Percentiles rank a stretch among this genome's conserved stretches.
phyloP scores from a whole-genome alignment of 2,329 filamentous ascomycete species.

The Cladosporium oxysporum region DNA sequence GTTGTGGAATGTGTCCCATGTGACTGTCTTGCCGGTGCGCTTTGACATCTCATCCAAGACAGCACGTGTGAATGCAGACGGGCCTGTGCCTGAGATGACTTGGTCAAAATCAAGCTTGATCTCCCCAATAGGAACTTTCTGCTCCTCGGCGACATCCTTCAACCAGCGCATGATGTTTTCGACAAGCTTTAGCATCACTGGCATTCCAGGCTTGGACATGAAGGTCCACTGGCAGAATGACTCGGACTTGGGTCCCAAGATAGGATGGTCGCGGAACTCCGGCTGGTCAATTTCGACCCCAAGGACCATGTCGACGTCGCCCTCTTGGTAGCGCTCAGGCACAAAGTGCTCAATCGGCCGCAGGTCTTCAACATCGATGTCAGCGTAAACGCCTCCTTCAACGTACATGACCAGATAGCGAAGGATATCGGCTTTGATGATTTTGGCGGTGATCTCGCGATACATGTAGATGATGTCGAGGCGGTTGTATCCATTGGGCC shows the following conservation, averaged over 20 bases:
- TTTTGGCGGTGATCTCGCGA: constrained; percentile 60
- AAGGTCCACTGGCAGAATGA: constrained; percentile 79
- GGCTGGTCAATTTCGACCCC: constrained; percentile 72
- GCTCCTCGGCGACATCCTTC: constrained; percentile 58
- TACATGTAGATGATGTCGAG: constrained; percentile 67
- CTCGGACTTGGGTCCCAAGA: constrained; percentile 66
- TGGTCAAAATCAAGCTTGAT: constrained; percentile 71
- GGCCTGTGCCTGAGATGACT: constrained; percentile 71
- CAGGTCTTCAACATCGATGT: constrained; percentile 61
- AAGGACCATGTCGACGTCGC: constrained; percentile 70
- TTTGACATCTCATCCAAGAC: constrained; percentile 65
- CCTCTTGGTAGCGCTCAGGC: constrained; percentile 62
- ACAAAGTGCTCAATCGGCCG: constrained; percentile 59
- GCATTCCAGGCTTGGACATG: constrained; percentile 66
- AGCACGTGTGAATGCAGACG: constrained; percentile 68
- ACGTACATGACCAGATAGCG: constrained; percentile 69
- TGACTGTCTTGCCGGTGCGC: constrained; percentile 49
- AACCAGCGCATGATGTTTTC: constrained; percentile 70
- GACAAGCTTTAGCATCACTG: constrained; percentile 68
- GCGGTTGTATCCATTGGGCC: constrained; percentile 64
- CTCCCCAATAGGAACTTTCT: constrained; percentile 60
- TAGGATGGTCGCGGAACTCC: constrained; percentile 62
- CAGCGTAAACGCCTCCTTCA: constrained; percentile 62
- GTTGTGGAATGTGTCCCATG: constrained; percentile 67
- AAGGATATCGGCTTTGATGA: constrained; percentile 67